These are phyloP conservation scores for Silybum marianum DNA, from an alignment of 129 eudicot species.

Conservation along the genomic window DNA sequence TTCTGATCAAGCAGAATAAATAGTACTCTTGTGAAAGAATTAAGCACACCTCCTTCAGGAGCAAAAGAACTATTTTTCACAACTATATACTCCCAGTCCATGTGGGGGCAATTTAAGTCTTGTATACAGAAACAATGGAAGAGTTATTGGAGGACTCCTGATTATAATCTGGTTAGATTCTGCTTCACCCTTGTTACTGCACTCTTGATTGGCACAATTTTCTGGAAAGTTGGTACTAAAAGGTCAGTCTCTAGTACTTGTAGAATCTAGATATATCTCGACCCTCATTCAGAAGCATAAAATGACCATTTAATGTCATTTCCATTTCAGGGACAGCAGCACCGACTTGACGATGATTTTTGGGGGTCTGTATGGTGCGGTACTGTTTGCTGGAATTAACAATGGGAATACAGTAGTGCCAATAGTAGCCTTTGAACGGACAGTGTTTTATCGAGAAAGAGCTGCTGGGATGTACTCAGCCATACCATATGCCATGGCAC, in stretches of 20 bases:
- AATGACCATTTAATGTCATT: not conserved
- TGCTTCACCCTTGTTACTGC: constrained; percentile 70
- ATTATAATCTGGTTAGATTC: constrained; percentile 73
- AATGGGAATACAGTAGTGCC: constrained; percentile 38
- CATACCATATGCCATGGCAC: constrained; percentile 89
- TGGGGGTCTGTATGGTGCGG: constrained; percentile 30
- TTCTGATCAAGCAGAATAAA: constrained; percentile 29
- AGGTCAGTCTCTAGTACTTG: constrained; percentile 38
- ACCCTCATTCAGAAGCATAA: not conserved
- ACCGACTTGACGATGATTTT: constrained; percentile 35
- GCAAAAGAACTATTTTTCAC: constrained; percentile 61
- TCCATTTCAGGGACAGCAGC: constrained; percentile 36
- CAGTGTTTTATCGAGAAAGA: constrained; percentile 79
- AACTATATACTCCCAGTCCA: constrained; percentile 58
- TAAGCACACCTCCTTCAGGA: constrained; percentile 64
- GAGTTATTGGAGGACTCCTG: constrained; percentile 97
- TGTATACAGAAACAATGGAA: constrained; percentile 78
- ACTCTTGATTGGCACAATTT: constrained; percentile 68
- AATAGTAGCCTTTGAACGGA: constrained; percentile 41
- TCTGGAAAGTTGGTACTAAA: constrained; percentile 78
- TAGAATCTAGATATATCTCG: not conserved
- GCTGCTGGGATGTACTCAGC: constrained; percentile 96
- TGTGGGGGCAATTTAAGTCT: constrained; percentile 68
- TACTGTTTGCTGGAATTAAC: constrained; percentile 45
- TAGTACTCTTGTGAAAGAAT: constrained; percentile 61